Base-by-base conservation (phyloP, 2,329 filamentous ascomycete genomes). In the Fusarium solani-melongenae region DNA sequence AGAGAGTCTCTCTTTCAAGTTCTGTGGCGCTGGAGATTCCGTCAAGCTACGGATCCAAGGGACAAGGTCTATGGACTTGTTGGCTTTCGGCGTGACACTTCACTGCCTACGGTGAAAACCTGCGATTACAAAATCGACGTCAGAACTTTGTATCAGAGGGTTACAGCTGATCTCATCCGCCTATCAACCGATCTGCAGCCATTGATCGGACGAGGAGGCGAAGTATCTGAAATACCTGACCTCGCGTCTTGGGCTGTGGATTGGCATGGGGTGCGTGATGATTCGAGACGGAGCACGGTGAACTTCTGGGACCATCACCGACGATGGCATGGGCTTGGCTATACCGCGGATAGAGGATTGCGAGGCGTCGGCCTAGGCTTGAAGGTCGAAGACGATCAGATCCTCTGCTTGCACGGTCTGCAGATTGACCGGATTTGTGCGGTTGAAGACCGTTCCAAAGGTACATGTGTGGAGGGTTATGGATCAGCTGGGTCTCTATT, bases 191-290 rank as follows among this genome's bases (percentile, higher is more conserved):
- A 61, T 17, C 20, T 61, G 10, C 29, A 33, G 6, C 39, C 58
- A n/a, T 49, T 61, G n/a, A 61, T 61, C 20, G 58, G 58, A 11
- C 7, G 58, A 33, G 58, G 1, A 75, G 1, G 77, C 59, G 60
- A 63, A 33, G 33, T 63, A 6, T 63, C 60, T 14, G 46, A 57
- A 22, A 64, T 64, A 46, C 61, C 36, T 27, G 61, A 15, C 11
- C 61, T 64, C 9, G 49, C 61, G 6, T 57, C 61, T 29, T 64
- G 49, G 36, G 49, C 51, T 4, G 46, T 63, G 11, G 46, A 55
- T 6, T 63, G 60, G 46, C 15, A 55, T 2, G 60, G 46, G 5
- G 60, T 63, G 14, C 33, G 31, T 22, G 60, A 63, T 9, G 34
- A 38, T 4, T 55, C 46, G 6, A 55, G 11, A 11, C 46, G 34